Conservation (phyloP, 768 basidiomycete species). For the Rhodotorula paludigena region DNA sequence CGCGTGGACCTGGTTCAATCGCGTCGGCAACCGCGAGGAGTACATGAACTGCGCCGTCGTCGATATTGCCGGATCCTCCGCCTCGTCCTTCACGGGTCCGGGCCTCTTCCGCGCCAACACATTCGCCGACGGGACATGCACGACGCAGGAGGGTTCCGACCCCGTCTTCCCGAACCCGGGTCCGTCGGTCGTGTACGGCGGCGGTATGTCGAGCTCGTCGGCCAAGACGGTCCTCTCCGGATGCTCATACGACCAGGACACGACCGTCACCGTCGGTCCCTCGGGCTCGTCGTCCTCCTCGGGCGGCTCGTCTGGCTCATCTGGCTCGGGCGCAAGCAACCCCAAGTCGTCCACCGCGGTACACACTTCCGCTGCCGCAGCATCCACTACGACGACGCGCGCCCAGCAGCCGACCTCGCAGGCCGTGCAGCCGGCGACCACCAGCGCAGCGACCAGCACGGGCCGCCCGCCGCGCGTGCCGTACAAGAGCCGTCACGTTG, state of each 20-base stretch:
- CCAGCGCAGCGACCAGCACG: too few species aligned
- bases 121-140: constrained; percentile 19
- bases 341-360: not conserved
- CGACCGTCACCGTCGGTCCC: constrained; percentile 26
- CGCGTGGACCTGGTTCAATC: constrained; percentile 50
- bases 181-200: constrained; percentile 14
- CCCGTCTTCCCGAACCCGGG: constrained; percentile 37
- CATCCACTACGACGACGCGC: not conserved
- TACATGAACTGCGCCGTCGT: constrained; percentile 26
- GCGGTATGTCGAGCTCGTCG: not conserved
- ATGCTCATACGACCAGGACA: constrained; percentile 17
- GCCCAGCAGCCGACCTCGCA: not conserved
- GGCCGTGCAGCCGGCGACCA: not conserved
- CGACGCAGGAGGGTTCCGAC: constrained; percentile 17
- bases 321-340: not conserved
- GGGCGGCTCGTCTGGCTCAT: not conserved
- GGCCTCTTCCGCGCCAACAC: constrained; percentile 34
- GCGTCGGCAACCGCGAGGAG: constrained; percentile 45
- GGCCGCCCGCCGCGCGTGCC: too few species aligned
- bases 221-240: constrained; percentile 1
- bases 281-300: constrained; percentile 1
- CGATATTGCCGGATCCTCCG: constrained; percentile 9
- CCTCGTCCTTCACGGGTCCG: constrained; percentile 32
- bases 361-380: not conserved
- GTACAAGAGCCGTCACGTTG: too few species aligned